Evolutionary conservation across 2,329 filamentous ascomycete genomes (phyloP), one percentile per base, ranked within the genome.

Genomic region (Fonsecaea erecta): DNA sequence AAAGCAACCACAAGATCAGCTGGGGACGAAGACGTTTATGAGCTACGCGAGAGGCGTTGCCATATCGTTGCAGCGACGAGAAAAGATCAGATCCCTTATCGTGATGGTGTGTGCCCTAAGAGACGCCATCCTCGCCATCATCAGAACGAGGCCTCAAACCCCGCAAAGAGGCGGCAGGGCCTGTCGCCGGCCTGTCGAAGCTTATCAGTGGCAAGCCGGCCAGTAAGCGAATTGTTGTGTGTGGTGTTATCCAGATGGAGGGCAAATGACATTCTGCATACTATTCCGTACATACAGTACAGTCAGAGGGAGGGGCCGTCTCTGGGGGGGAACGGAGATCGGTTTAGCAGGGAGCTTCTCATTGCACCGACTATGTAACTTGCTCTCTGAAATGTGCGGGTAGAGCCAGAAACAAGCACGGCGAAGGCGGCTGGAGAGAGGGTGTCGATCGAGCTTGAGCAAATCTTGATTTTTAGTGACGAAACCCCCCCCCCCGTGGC

Each of bases 191-290:
- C 18, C 6, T 48, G 9, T 21, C 46, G 26, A 52, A 53, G 58
- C 63, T 65, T 62, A 65, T 65, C 63, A 53, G 63, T 59, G 59
- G 63, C 63, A 30, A 62, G 52, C 32, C 26, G 30, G 52, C 18
- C 5, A 46, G 51, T 37, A 48, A 61, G 48, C 40, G 48, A 40
- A 43, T 34, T 37, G 30, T 34, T 37, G 30, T 12, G n/a, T n/a
- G 52, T n/a, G 28, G 55, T 37, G 6, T 28, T 30, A 62, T 30
- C 21, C n/a, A n/a, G 21, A 43, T 18, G 37, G 37, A 43, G 16
- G 16, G 16, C 37, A 48, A 48, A 48, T 24, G 43, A 48, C 18
- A 48, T 30, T 24, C 43, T 46, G 28, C 32, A n/a, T n/a, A n/a
- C n/a, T n/a, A n/a, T n/a, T n/a, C n/a, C n/a, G n/a, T n/a, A n/a